Evolutionary conservation across 805 yeast genomes (phyloP).

Genomic region (Teunomyces lycoperdinae): DNA sequence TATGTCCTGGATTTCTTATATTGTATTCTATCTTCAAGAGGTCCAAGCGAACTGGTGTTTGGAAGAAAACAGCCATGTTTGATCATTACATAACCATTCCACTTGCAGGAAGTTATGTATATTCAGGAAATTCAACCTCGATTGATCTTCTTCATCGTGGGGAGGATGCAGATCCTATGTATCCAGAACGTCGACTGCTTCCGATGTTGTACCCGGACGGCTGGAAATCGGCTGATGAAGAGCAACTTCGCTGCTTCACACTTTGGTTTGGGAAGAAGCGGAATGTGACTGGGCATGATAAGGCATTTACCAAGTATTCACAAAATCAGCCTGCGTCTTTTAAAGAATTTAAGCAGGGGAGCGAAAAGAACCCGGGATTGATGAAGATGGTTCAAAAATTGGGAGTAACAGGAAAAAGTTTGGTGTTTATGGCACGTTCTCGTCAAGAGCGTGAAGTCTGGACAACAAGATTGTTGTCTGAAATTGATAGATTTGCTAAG

Average conservation of each 20-base stretch:
- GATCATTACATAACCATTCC: slow-evolving; percentile 58
- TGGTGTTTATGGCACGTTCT: slow-evolving; percentile 79
- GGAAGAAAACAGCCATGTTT: slow-evolving; percentile 48
- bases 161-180: slow-evolving; percentile 42
- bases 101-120: slow-evolving; percentile 66
- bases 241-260: slow-evolving; percentile 71
- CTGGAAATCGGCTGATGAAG: slow-evolving; percentile 79
- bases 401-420: slow-evolving; percentile 64
- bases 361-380: slow-evolving; percentile 39
- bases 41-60: slow-evolving; percentile 42
- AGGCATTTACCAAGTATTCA: slow-evolving; percentile 9
- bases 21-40: slow-evolving; percentile 54
- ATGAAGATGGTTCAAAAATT: slow-evolving; percentile 48
- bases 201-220: slow-evolving; percentile 83
- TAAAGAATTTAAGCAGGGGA: not conserved
- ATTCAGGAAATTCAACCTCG: slow-evolving; percentile 64
- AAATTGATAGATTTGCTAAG: slow-evolving; percentile 41
- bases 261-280: slow-evolving; percentile 77
- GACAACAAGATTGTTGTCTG: slow-evolving; percentile 52
- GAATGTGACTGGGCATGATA: slow-evolving; percentile 25
- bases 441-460: slow-evolving; percentile 81
- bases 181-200: slow-evolving; percentile 55
- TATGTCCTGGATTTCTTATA: slow-evolving; percentile 68
- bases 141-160: slow-evolving; percentile 52
- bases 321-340: slow-evolving; percentile 1